These are phyloP conservation scores for Cynara cardunculus DNA, from an alignment of 129 eudicot genomes.

Conservation along the genomic window DNA sequence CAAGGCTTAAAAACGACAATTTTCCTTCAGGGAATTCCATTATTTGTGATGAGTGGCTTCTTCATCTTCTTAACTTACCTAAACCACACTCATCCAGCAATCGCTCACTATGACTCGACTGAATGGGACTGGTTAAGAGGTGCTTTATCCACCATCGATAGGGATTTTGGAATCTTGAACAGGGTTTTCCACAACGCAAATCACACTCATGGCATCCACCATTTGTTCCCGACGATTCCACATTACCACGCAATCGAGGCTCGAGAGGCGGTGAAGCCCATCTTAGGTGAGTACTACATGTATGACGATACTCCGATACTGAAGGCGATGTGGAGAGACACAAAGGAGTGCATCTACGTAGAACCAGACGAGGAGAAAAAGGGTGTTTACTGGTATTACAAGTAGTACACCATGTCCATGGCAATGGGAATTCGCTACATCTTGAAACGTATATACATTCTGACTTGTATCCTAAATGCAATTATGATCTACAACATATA, in stretches of 20 bases:
- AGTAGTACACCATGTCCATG: constrained; percentile 5
- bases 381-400: constrained; percentile 24
- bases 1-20: constrained; percentile 12
- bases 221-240: constrained; percentile 30
- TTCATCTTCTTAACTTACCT: constrained; percentile 22
- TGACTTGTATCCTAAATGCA: neutral
- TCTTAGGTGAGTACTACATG: constrained; percentile 29
- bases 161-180: constrained; percentile 21
- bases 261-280: constrained; percentile 21
- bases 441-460: neutral
- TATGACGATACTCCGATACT: constrained; percentile 25
- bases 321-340: constrained; percentile 31
- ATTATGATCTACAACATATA: neutral
- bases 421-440: neutral
- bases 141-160: constrained; percentile 28
- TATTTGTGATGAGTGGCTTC: constrained; percentile 21
- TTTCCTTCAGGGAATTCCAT: constrained; percentile 8
- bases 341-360: constrained; percentile 30
- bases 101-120: constrained; percentile 26
- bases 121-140: constrained; percentile 43
- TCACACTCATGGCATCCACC: constrained; percentile 25
- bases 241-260: constrained; percentile 33
- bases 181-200: constrained; percentile 26
- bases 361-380: constrained; percentile 28
- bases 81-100: constrained; percentile 24